A percentile compares a stretch with the other conserved stretches of the same genome.
These are phyloP conservation scores for Podospora tetraspora DNA, from an alignment of 495 filamentous ascomycete genomes.

Conservation along the genomic window DNA sequence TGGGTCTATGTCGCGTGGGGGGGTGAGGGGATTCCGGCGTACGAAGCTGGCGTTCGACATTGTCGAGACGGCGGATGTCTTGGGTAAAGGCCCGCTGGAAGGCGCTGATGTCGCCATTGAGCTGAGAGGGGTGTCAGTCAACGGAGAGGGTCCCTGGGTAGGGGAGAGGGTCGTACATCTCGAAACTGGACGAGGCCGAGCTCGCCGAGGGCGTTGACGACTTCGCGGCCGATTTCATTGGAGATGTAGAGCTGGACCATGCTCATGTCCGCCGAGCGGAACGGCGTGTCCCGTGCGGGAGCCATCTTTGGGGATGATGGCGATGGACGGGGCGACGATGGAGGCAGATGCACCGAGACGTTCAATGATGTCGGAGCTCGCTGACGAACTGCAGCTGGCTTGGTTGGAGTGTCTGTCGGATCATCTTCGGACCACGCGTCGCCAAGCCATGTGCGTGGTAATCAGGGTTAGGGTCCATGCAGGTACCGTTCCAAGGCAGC, in stretches of 20 bases:
- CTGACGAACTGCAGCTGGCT: constrained; percentile 1
- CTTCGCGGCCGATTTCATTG: constrained; percentile 96
- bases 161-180: constrained; percentile 60
- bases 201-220: constrained; percentile 93
- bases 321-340: constrained; percentile 13
- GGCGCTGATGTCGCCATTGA: constrained; percentile 85
- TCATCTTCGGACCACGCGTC: not conserved
- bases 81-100: constrained; percentile 97
- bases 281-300: constrained; percentile 76
- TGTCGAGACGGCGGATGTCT: constrained; percentile 93
- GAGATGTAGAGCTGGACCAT: constrained; percentile 98
- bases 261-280: constrained; percentile 99
- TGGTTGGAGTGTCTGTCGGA: not conserved
- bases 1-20: not conserved
- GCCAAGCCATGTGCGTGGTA: not conserved
- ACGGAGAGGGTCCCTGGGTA: constrained; percentile 3
- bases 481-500: not conserved
- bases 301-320: constrained; percentile 40
- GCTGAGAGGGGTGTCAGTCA: constrained; percentile 43
- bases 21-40: constrained; percentile 34
- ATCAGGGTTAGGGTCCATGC: not conserved
- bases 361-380: constrained; percentile 5
- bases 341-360: constrained; percentile 9
- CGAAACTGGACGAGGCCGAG: constrained; percentile 92
- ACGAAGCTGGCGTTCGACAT: constrained; percentile 96